phyloP scores from a whole-genome alignment of 306 rosid species.

The Sophora flavescens region DNA sequence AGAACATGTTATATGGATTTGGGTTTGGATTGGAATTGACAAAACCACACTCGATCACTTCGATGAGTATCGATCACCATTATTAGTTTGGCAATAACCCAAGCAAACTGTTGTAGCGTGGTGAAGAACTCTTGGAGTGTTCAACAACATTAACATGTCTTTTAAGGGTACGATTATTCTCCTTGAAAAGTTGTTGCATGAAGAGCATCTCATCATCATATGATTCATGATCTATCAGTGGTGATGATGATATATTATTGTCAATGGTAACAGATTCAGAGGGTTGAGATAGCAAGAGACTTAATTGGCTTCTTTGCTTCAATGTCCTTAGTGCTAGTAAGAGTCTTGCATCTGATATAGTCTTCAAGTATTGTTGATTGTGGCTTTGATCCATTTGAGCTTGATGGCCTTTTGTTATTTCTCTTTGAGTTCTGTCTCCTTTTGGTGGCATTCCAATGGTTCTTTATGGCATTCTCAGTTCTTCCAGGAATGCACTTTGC shows the following conservation, averaged over 20 bases:
- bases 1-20: slow-evolving; percentile 23
- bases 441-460: slow-evolving; percentile 95
- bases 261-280: slow-evolving; percentile 43
- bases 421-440: slow-evolving; percentile 85
- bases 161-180: no score
- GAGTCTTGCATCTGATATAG: not conserved
- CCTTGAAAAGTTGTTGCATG: no score
- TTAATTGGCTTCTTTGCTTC: not conserved
- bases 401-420: slow-evolving; percentile 57
- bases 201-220: no score
- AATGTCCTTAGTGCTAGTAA: slow-evolving; percentile 8
- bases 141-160: no score
- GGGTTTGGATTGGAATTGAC: slow-evolving; percentile 17
- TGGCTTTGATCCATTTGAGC: no score
- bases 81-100: slow-evolving; percentile 1
- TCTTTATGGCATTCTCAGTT: slow-evolving; percentile 88
- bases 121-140: not conserved
- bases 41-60: slow-evolving; percentile 21
- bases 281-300: slow-evolving; percentile 28
- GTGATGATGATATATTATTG: no score
- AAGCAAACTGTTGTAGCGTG: not conserved
- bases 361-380: no score
- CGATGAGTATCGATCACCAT: slow-evolving; percentile 20
- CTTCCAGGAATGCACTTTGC: slow-evolving; percentile 81
- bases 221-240: no score